phyloP scores from a whole-genome alignment of 2,329 filamentous ascomycete genomes.

The Phialocephala sp. region DNA sequence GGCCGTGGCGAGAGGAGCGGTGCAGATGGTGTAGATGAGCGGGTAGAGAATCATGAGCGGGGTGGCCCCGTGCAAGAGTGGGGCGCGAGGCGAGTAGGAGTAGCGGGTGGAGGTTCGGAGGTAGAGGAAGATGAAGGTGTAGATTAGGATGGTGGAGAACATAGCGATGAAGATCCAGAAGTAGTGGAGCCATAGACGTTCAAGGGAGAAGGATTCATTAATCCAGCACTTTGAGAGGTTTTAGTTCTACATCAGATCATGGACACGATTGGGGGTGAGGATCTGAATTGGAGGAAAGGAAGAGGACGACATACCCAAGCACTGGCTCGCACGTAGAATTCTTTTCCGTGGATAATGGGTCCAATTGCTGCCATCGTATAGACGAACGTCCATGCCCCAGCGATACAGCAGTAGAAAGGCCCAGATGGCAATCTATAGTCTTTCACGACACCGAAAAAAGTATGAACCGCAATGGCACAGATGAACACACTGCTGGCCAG shows the following conservation, averaged over 20 bases:
- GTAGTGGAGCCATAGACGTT: conserved; percentile 67
- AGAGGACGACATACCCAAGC: conserved; percentile 57
- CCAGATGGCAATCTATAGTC: conserved; percentile 57
- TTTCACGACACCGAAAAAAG: conserved; percentile 66
- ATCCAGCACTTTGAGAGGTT: conserved; percentile 63
- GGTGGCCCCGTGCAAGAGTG: conserved; percentile 31
- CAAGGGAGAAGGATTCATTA: conserved; percentile 55
- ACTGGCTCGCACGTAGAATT: conserved; percentile 67
- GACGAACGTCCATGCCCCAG: conserved; percentile 61
- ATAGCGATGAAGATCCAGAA: conserved; percentile 65
- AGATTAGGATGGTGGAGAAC: conserved; percentile 55
- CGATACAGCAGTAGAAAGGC: conserved; percentile 56
- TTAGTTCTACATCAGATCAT: neutral
- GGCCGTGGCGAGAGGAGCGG: conserved; percentile 67
- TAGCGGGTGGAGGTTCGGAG: conserved; percentile 16
- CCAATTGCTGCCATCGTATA: conserved; percentile 62
- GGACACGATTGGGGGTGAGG: no score
- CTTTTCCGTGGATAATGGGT: conserved; percentile 43
- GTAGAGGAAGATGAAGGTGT: conserved; percentile 45
- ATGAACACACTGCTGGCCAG: conserved; percentile 71
- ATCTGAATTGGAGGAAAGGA: no score
- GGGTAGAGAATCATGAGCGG: conserved; percentile 70
- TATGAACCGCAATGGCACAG: conserved; percentile 68
- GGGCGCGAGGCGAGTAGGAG: neutral
- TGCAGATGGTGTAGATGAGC: conserved; percentile 72